Evolutionary conservation across 768 basidiomycete genomes (phyloP).

Genomic region (Favolaschia claudopus): DNA sequence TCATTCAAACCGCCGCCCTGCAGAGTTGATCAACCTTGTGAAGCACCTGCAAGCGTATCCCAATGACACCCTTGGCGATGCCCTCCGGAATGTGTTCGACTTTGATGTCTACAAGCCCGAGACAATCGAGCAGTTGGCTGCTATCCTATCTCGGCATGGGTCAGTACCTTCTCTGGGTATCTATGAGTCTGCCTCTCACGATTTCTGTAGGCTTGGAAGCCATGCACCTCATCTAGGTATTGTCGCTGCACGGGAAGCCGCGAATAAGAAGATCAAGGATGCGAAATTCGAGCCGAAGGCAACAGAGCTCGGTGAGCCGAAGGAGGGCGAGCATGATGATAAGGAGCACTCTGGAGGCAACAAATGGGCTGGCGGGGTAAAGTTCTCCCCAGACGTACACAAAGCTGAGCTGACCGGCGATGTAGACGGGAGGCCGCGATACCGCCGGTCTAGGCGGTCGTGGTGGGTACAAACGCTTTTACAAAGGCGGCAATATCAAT

Average conservation of each 20-base stretch:
- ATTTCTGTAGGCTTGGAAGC: too few species aligned
- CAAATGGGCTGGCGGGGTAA: constrained; percentile 72
- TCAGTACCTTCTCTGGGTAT: constrained; percentile 31
- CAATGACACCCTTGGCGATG: constrained; percentile 61
- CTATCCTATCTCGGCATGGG: constrained; percentile 69
- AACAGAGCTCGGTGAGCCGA: constrained; percentile 60
- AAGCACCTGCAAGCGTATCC: constrained; percentile 70
- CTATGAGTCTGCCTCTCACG: too few species aligned
- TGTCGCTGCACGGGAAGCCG: constrained; percentile 62
- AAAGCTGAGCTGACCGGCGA: background rate
- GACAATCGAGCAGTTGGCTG: constrained; percentile 65
- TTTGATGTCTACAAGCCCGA: constrained; percentile 75
- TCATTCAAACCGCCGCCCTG: too few species aligned
- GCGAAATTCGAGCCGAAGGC: constrained; percentile 64
- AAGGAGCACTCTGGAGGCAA: constrained; percentile 70
- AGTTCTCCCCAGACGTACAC: constrained; percentile 15
- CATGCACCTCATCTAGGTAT: constrained; percentile 63
- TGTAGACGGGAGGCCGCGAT: constrained; percentile 68
- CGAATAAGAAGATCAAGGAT: constrained; percentile 61
- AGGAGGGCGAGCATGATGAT: constrained; percentile 69
- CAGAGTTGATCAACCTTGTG: constrained; percentile 73
- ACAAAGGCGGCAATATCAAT: constrained; percentile 69
- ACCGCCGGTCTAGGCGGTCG: constrained; percentile 72
- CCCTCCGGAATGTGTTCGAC: constrained; percentile 72
- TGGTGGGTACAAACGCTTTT: constrained; percentile 73